Conservation (phyloP, 1,139 yeast species). For the Magnusiomyces ingens region DNA sequence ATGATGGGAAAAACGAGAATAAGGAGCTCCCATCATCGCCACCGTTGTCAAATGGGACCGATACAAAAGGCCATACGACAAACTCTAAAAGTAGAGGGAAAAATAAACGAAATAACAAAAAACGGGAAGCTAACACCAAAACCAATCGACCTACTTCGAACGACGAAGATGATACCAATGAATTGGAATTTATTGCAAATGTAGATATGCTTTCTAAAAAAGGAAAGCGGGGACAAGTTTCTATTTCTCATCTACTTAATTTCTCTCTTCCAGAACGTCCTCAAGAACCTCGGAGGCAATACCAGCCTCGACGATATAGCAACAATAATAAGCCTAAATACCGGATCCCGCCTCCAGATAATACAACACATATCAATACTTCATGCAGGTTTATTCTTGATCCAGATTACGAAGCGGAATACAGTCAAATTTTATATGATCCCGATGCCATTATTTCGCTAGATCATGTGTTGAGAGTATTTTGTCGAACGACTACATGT, state of each 20-base stretch:
- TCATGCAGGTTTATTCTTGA: slow-evolving; percentile 80
- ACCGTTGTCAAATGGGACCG: no score
- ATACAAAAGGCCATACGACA: no score
- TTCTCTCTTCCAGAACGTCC: slow-evolving; percentile 18
- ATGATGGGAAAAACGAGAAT: no score
- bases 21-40: no score
- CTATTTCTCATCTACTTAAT: slow-evolving; percentile 30
- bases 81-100: no score
- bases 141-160: no score
- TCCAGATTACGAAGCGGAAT: slow-evolving; percentile 41
- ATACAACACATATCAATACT: slow-evolving; percentile 74
- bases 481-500: slow-evolving; percentile 70
- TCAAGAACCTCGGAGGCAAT: background rate
- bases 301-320: slow-evolving; percentile 2
- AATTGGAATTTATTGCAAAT: background rate
- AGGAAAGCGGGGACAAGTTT: slow-evolving; percentile 21
- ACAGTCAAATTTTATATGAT: slow-evolving; percentile 51
- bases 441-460: slow-evolving; percentile 70
- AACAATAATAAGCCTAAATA: slow-evolving; percentile 2
- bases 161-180: background rate
- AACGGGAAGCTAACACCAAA: no score
- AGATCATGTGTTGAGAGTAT: slow-evolving; percentile 58
- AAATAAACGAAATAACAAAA: no score
- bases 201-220: background rate
- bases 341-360: slow-evolving; percentile 38